Percentiles rank a stretch among this genome's conserved stretches.
Conservation (phyloP, 2,329 filamentous ascomycete species). For the Fusarium multiceps region DNA sequence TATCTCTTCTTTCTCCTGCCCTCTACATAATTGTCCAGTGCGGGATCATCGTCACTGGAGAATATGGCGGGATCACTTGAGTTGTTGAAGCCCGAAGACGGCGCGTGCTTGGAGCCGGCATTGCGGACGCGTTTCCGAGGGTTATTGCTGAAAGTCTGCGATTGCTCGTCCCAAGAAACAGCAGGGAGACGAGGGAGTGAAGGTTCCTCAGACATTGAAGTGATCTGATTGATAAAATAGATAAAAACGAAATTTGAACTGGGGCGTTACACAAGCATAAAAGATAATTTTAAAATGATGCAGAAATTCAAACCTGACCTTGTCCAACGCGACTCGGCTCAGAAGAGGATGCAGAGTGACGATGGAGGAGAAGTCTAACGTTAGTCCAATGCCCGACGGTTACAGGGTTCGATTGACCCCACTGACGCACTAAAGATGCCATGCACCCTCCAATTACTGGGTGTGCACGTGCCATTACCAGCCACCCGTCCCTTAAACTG, state of each 20-base stretch:
- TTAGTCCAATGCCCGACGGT: neutral
- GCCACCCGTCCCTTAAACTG: constrained; percentile 18
- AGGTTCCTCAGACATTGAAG: constrained; percentile 53
- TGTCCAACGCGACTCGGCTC: constrained; percentile 26
- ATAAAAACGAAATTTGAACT: neutral
- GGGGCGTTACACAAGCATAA: constrained; percentile 20
- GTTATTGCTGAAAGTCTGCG: constrained; percentile 54
- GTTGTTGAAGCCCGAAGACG: constrained; percentile 61
- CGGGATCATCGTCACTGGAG: constrained; percentile 77
- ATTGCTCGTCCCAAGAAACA: constrained; percentile 54
- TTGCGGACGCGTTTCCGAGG: constrained; percentile 55
- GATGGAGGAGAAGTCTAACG: constrained; percentile 18
- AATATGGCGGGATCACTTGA: constrained; percentile 79
- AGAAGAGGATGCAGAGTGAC: constrained; percentile 35
- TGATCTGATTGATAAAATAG: constrained; percentile 1
- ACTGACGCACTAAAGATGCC: constrained; percentile 33
- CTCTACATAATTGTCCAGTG: constrained; percentile 71
- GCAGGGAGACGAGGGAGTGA: constrained; percentile 55
- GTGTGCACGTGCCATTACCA: constrained; percentile 42
- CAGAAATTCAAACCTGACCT: constrained; percentile 15
- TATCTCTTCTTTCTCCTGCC: constrained; percentile 70
- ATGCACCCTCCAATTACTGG: constrained; percentile 27
- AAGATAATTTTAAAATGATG: constrained; percentile 4
- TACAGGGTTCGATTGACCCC: constrained; percentile 41
- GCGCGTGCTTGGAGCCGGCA: constrained; percentile 44